Evolutionary conservation across 257 asterid genomes (phyloP), one percentile per base, ranked within the genome.

Genomic region (Primulina tabacum): DNA sequence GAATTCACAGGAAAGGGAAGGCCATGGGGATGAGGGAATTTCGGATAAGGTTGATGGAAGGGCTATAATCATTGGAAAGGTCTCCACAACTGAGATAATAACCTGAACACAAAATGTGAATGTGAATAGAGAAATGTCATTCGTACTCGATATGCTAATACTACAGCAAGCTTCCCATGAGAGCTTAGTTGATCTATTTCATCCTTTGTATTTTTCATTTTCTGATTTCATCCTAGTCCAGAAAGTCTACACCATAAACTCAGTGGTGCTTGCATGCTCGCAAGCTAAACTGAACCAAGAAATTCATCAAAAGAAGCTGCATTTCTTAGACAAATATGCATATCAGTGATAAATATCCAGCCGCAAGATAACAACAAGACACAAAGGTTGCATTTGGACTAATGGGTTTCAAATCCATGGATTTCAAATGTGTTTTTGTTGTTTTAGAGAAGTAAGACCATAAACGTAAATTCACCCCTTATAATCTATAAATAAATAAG

Each of bases 241-340:
- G 57, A 50, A 16, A 50, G 57, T 50, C 0, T 38, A 50, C 35
- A 55, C 50, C n/a, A 56, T 32, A 62, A 32, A 8, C 35, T 43
- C 28, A 21, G 14, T 11, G 28, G 55, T 24, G 16, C 53, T 65
- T 63, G 55, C 47, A 29, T 60, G 62, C 65, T 30, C 12, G 24
- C 35, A 62, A 59, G 12, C 52, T 24, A 60, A 20, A 26, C 64
- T 11, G 21, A 67, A 30, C 52, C 35, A n/a, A 30, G 61, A 52
- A 21, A 53, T 17, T 24, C 68, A 29, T 56, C 16, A 10, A 68
- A 14, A 38, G 17, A 64, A 63, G 62, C 20, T 21, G 8, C 18
- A 63, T 64, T 58, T 38, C 70, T 50, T 32, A 32, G 64, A 71
- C 66, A 56, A 16, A 7, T n/a, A 10, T 6, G 16, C 38, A 34